Base-by-base conservation (phyloP, 371 early-diverging fungal genomes). In the Enterocytospora artemiae region DNA sequence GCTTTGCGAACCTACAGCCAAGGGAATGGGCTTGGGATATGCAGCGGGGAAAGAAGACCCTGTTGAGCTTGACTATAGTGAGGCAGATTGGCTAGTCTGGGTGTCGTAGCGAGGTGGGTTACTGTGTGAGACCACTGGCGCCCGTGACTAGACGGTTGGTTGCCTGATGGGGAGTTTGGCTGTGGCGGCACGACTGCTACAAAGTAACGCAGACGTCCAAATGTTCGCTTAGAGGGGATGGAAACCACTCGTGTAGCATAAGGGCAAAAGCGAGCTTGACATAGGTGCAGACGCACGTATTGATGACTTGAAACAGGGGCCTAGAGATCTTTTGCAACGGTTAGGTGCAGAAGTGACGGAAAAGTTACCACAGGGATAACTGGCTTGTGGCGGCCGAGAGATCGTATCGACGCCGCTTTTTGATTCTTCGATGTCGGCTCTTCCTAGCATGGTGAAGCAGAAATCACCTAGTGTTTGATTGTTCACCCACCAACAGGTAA, bases 301-400 rank as follows among this genome's bases (percentile, higher is more conserved):
- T 33, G 65, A 5, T n/a, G n/a, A 25, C 18, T 69, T 67, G 81
- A 79, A 64, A 66, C 81, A 75, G 76, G 78, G 82, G 82, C 82
- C 83, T 83, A 82, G 80, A 77, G 81, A 82, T 82, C 82, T 82
- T 81, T 79, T 72, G 67, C 58, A 70, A 72, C 71, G 76, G 75
- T 72, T 81, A 67, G 75, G 77, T 68, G 74, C 75, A 76, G 78
- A 81, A 82, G 82, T 82, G 82, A 71, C 80, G 79, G 82, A 82
- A 83, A 82, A 83, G 82, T 83, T 83, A 83, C 82, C 81, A 82
- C 81, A 82, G 83, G 81, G 82, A 82, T 82, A 82, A 82, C 82
- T 82, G 66, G 82, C 81, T 81, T 82, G 82, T 83, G 81, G 82
- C 82, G 81, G 80, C 80, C 80, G 75, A 84, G 80, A 80, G 81